Conservation (phyloP, 176 grass and related monocot species). For the Phyllostachys edulis region DNA sequence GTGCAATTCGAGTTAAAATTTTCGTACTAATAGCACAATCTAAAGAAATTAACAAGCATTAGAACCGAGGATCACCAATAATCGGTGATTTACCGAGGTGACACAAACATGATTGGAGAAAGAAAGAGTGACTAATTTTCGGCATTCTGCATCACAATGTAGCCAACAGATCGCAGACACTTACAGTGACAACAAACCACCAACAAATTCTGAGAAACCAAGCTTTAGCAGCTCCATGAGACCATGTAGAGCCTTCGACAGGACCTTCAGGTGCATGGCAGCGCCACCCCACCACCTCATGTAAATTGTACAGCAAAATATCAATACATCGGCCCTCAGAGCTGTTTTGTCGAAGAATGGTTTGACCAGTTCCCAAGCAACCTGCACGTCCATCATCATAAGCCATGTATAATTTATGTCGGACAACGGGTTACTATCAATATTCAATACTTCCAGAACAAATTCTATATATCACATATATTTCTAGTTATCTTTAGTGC, state of each 20-base stretch:
- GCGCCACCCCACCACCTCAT: neutral
- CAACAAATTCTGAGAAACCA: slow-evolving; percentile 39
- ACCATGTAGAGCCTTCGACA: neutral
- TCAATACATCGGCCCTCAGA: neutral
- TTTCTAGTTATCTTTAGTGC: neutral
- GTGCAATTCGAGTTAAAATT: too few species aligned
- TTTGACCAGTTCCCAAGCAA: slow-evolving; percentile 8
- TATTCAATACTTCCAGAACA: neutral
- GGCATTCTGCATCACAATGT: slow-evolving; percentile 4
- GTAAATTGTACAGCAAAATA: neutral
- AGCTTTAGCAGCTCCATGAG: neutral
- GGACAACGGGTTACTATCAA: neutral
- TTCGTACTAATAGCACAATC: too few species aligned
- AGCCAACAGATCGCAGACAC: neutral
- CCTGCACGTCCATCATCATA: slow-evolving; percentile 33
- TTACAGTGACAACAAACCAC: slow-evolving; percentile 15
- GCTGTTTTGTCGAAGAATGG: slow-evolving; percentile 18
- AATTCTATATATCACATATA: too few species aligned
- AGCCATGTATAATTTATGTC: too few species aligned
- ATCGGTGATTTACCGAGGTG: slow-evolving; percentile 36
- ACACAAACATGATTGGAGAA: slow-evolving; percentile 17
- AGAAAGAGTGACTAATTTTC: slow-evolving; percentile 18
- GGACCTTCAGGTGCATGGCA: neutral
- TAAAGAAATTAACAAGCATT: slow-evolving; percentile 21
- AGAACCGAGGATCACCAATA: slow-evolving; percentile 34